A percentile compares a stretch with the other conserved stretches of the same genome.
phyloP scores from a whole-genome alignment of 2,329 filamentous ascomycete species.

The Lojkania enalia region DNA sequence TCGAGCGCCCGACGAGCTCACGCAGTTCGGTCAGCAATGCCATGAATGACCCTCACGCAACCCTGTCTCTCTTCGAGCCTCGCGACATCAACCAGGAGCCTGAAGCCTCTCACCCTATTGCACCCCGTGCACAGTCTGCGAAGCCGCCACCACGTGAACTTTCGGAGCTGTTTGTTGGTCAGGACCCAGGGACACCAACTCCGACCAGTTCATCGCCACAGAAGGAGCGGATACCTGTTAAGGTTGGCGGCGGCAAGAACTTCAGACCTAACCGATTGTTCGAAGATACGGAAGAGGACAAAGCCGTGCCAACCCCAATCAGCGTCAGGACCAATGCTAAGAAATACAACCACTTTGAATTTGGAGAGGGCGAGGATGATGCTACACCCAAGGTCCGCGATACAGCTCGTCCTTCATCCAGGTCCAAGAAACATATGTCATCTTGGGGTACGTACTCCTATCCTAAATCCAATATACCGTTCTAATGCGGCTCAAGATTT shows the following conservation, averaged over 20 bases:
- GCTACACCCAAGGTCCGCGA: constrained; percentile 37
- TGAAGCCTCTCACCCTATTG: constrained; percentile 55
- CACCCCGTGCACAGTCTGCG: constrained; percentile 65
- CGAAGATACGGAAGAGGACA: constrained; percentile 56
- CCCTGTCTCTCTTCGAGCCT: constrained; percentile 73
- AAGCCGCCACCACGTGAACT: constrained; percentile 70
- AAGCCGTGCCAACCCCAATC: constrained; percentile 35
- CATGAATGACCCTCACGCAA: constrained; percentile 60
- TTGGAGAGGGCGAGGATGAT: constrained; percentile 64
- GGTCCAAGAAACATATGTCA: constrained; percentile 65
- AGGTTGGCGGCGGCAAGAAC: constrained; percentile 56
- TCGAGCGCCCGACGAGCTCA: constrained; percentile 47
- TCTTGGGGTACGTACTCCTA: constrained; percentile 62
- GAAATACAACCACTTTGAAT: constrained; percentile 86
- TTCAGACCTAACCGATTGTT: constrained; percentile 60
- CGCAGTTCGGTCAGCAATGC: constrained; percentile 40
- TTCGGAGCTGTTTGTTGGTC: constrained; percentile 68
- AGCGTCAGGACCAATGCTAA: constrained; percentile 69
- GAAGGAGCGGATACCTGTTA: constrained; percentile 50
- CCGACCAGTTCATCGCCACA: constrained; percentile 44
- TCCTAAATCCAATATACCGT: neutral
- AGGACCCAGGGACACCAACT: constrained; percentile 45
- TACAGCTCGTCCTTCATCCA: constrained; percentile 25
- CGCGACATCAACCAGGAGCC: constrained; percentile 63
- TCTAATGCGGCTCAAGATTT: constrained; percentile 55